Conservation (phyloP, 2,329 filamentous ascomycete genomes). For the Celoporthe dispersa region DNA sequence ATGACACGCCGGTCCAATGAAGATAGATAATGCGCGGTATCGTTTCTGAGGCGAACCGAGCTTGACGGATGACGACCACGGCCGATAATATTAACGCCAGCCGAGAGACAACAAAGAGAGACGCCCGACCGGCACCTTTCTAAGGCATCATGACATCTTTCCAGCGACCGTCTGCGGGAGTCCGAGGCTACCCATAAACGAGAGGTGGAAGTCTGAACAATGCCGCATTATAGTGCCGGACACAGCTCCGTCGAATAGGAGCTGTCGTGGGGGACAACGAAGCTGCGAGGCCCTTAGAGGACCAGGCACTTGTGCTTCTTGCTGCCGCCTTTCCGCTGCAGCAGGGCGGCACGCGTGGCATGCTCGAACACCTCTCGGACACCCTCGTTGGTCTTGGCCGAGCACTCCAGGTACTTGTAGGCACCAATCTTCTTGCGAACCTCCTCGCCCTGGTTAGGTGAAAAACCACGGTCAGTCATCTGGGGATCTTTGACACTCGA, state of each 20-base stretch:
- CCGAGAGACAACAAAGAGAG: constrained; percentile 30
- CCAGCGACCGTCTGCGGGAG: constrained; percentile 19
- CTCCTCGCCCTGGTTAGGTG: constrained; percentile 76
- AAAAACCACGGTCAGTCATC: constrained; percentile 11
- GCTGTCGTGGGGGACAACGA: constrained; percentile 35
- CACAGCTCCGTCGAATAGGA: constrained; percentile 28
- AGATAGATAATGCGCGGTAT: constrained; percentile 31
- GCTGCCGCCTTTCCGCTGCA: constrained; percentile 68
- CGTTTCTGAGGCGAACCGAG: constrained; percentile 26
- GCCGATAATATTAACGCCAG: constrained; percentile 32
- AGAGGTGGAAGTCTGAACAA: constrained; percentile 26
- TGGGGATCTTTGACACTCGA: not conserved
- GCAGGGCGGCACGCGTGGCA: constrained; percentile 89
- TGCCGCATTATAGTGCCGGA: constrained; percentile 29
- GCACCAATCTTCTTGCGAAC: constrained; percentile 92
- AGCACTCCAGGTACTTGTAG: constrained; percentile 99
- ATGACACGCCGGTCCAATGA: constrained; percentile 34
- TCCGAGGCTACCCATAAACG: constrained; percentile 22
- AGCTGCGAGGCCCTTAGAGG: constrained; percentile 64
- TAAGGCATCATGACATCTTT: constrained; percentile 28
- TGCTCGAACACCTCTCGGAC: constrained; percentile 99
- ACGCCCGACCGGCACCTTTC: constrained; percentile 25
- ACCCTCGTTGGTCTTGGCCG: constrained; percentile 98
- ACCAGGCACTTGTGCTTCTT: constrained; percentile 80
- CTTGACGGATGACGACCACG: constrained; percentile 27